Conservation (phyloP, 2,329 filamentous ascomycete species). For the Arachnopeziza araneosa region DNA sequence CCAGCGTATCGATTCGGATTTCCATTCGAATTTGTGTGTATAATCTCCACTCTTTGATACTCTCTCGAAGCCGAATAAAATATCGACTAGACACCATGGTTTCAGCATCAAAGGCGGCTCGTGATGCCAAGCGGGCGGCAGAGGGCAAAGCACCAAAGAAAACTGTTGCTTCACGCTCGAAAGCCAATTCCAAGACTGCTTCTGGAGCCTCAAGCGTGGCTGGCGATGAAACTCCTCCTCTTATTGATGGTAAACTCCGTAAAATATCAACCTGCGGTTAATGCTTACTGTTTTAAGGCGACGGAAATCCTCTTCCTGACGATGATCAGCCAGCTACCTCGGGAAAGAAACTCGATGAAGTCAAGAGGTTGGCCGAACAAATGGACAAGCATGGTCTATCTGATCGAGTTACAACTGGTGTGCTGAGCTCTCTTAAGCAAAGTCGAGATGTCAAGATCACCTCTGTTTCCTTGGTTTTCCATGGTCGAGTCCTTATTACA, state of each 20-base stretch:
- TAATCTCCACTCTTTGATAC: not conserved
- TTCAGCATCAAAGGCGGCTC: slow-evolving; percentile 66
- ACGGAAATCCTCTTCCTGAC: slow-evolving; percentile 48
- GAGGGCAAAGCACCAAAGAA: slow-evolving; percentile 74
- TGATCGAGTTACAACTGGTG: slow-evolving; percentile 96
- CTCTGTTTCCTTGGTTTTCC: slow-evolving; percentile 89
- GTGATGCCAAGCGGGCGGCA: slow-evolving; percentile 65
- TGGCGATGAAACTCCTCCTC: slow-evolving; percentile 58
- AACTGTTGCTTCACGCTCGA: slow-evolving; percentile 60
- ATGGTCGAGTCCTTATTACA: slow-evolving; percentile 92
- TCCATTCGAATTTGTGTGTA: not conserved
- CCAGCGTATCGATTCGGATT: not conserved
- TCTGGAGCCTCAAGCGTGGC: slow-evolving; percentile 62
- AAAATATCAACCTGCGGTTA: not conserved
- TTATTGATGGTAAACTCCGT: slow-evolving; percentile 47
- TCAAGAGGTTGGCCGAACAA: slow-evolving; percentile 84
- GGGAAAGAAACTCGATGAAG: slow-evolving; percentile 68
- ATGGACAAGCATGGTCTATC: slow-evolving; percentile 95
- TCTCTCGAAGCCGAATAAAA: too few relatives aligned
- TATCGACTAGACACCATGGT: slow-evolving; percentile 45
- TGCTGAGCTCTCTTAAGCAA: slow-evolving; percentile 75
- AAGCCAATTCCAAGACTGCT: slow-evolving; percentile 60
- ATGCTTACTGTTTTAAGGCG: slow-evolving; percentile 13
- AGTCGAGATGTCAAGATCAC: slow-evolving; percentile 98
- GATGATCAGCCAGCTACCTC: slow-evolving; percentile 64